Evolutionary conservation across 441 rosid species (phyloP), one percentile per base, ranked within the genome.

Genomic region (Pelargonium citronellum): DNA sequence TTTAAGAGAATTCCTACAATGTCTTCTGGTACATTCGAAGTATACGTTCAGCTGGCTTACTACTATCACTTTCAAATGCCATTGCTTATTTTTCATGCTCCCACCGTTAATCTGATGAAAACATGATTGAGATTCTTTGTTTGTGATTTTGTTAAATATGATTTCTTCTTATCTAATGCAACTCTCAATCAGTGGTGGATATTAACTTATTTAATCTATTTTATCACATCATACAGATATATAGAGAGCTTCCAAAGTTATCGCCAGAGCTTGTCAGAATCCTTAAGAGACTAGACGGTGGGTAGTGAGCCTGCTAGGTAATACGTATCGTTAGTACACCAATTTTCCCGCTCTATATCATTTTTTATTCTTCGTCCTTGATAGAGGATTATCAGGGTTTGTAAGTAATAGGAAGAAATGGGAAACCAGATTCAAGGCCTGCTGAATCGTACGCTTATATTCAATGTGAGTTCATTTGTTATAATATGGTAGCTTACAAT

Each of bases 211-310:
- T 51, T 46, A 51, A 51, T 4, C 64, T 64, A 34, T 47, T 69
- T 19, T 49, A 64, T 58, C 12, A 20, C 16, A 69, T 73, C 62
- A 46, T 78, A 79, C 92, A 91, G 97, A 55, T 91, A 75, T 89
- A 87, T 75, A 91, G 87, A 79, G 86, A 79, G 82, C 95, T 93
- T 65, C 97, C 97, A 67, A 79, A 91, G 76, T 69, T 93, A 73
- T 88, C 96, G 37, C 90, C 89, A 0, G 80, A 66, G 82, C 97
- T 93, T 72, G 69, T 92, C 17, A 88, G 78, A 78, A 86, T 93
- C 67, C 82, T 89, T 79, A 80, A n/a, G 34, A 91, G 87, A 83
- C 86, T 93, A 91, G 82, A 78, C 81, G 89, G 95, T 7, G 97
- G 88, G 78, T 89, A 86, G 85, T 9, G 15, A 61, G 57, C 57